Base-by-base conservation (phyloP, 306 rosid genomes). In the Sindora glabra region DNA sequence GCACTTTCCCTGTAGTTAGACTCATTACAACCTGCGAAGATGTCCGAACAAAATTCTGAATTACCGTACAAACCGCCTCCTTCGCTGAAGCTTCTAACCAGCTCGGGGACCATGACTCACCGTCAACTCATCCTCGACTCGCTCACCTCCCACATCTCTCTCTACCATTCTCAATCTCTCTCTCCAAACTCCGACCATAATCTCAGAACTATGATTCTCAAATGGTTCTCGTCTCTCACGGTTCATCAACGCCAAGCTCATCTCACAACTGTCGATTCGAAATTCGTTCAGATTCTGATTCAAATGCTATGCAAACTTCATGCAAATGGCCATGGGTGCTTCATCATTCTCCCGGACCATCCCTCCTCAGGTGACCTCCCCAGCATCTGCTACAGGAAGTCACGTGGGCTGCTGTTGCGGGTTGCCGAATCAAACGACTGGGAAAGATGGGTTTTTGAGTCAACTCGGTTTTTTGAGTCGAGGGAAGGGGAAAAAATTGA, bases 131-230 rank as follows among this genome's bases (percentile, higher is more conserved):
- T n/a, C 78, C 79, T 90, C 14, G 96, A 90, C 77, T 71, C 79
- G 22, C 95, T 90, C 65, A 82, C 97, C 63, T 78, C 97, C 10
- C 94, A 87, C 70, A 82, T 90, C 71, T 84, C 97, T 26, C 81
- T 90, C 67, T 90, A 87, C 80, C 86, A 83, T 45, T 87, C 87
- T 0, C 73, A 29, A 27, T 65, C 85, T 54, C 69, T 34, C 6
- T 29, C 65, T 24, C 52, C 77, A 0, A 59, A 67, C 64, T 64
- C 58, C 1, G 73, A 56, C 60, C 73, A 83, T 21, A 79, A 72
- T 59, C 78, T 83, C 6, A 58, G 96, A 65, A 46, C 85, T 12
- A 39, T 85, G 8, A 74, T 90, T 39, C 87, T 87, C 48, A 84
- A 77, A 73, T 84, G 97, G 97, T 85, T 90, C 80, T 65, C 85